Evolutionary conservation across 2,329 filamentous ascomycete genomes (phyloP), one percentile per base, ranked within the genome.

Genomic region (Geosmithia morbida): DNA sequence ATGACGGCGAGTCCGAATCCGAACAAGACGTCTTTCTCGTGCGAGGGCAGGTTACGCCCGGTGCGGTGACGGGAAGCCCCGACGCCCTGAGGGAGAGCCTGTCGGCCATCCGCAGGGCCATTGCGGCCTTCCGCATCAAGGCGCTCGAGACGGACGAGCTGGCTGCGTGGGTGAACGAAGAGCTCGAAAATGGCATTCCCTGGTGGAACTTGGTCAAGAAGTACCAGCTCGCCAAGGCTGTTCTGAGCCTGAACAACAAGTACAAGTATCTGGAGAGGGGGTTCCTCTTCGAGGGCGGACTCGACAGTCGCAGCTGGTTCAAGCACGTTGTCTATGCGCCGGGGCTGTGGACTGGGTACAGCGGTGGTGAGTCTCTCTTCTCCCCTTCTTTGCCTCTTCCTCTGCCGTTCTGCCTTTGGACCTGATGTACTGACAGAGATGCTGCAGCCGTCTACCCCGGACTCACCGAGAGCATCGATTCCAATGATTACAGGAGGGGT

Each of bases 291-390:
- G 66, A 77, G 4, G 70, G 74, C 2, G 90, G 90, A 1, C 66
- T 97, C 18, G 89, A 95, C 60, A 79, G 79, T 1, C 71, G 90
- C 50, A 69, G 70, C 20, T 96, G 88, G 88, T 97, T 90, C 69
- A 96, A 96, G 68, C 90, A 96, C 57, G 83, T 95, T 2, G 84
- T 96, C 1, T 96, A 94, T 64, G 89, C 89, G 1, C 89, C 89
- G 0, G 89, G 89, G 0, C 62, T 90, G 44, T 94, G 88, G 87
- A 95, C 87, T 0, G 89, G 89, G 0, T 96, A 96, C 62, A 71
- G 87, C 0, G 89, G 88, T 58, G 76, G 78, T 81, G 57, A 64
- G 73, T 66, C 45, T 37, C 16, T 6, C 20, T 3, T 20, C 40
- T 10, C n/a, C 16, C 11, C n/a, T 41, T 16, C 19, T 41, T 41